Conservation (phyloP, 441 rosid genomes). For the Erodium texanum region DNA sequence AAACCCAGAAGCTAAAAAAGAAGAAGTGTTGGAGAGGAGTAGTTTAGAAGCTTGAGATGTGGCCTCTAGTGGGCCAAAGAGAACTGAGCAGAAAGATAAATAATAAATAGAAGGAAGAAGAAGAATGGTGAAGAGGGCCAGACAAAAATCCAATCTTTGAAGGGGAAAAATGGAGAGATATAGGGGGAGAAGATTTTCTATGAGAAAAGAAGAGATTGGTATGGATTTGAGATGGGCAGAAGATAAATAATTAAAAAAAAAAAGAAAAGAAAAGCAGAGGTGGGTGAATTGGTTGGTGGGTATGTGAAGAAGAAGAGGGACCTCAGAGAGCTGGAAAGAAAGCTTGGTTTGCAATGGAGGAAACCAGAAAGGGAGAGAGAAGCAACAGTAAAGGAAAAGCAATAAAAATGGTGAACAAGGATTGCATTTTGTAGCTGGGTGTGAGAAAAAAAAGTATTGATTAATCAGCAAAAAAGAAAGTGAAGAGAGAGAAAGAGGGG, state of each 20-base stretch:
- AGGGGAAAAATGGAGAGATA: slow-evolving; percentile 17
- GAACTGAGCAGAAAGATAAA: slow-evolving; percentile 17
- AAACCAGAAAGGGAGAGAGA: slow-evolving; percentile 32
- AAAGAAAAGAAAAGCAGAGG: slow-evolving; percentile 12
- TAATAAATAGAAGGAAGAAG: slow-evolving; percentile 9
- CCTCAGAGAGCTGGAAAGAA: slow-evolving; percentile 46
- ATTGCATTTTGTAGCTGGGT: slow-evolving; percentile 33
- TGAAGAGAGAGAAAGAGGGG: background rate
- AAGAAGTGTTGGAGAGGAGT: slow-evolving; percentile 23
- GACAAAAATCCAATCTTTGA: slow-evolving; percentile 32
- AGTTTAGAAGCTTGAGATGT: slow-evolving; percentile 28
- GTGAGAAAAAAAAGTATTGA: no score
- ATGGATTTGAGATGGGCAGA: slow-evolving; percentile 11
- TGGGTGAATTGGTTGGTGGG: slow-evolving; percentile 58
- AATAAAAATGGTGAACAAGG: slow-evolving; percentile 24
- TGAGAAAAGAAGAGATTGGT: slow-evolving; percentile 14
- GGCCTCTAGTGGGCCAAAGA: slow-evolving; percentile 24
- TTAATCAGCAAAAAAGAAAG: background rate
- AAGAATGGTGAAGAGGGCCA: slow-evolving; percentile 26
- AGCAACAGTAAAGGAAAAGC: slow-evolving; percentile 44
- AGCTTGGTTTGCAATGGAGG: slow-evolving; percentile 83
- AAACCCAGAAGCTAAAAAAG: slow-evolving; percentile 25
- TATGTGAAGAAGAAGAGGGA: slow-evolving; percentile 18
- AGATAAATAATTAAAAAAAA: background rate
- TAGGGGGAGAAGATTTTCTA: background rate